Evolutionary conservation across 495 filamentous ascomycete species (phyloP).

Genomic region (Neurospora sp.): DNA sequence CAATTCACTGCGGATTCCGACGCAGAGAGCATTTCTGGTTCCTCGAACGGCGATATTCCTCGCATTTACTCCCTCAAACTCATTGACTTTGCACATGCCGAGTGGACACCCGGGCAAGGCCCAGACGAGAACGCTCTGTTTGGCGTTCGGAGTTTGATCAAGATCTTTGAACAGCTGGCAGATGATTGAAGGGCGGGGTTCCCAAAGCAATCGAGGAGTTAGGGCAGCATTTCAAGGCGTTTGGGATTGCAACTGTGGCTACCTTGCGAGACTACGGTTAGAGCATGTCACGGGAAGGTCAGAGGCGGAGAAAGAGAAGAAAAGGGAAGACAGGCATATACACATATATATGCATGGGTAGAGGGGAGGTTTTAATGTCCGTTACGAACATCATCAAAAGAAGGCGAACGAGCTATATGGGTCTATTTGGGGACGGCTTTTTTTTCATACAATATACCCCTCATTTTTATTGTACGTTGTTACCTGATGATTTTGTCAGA

Average conservation of each 20-base stretch:
- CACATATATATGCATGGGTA: not conserved
- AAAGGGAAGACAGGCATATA: not conserved
- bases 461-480: not conserved
- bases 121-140: conserved; percentile 76
- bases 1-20: conserved; percentile 22
- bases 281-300: not conserved
- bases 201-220: not conserved
- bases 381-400: not conserved
- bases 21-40: conserved; percentile 29
- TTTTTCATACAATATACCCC: not conserved
- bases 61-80: conserved; percentile 74
- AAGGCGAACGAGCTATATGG: not conserved
- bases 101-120: conserved; percentile 74
- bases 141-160: conserved; percentile 63
- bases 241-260: not conserved
- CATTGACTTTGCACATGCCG: conserved; percentile 94
- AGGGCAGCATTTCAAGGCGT: not conserved
- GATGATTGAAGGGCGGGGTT: not conserved
- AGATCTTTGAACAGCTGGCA: conserved; percentile 55
- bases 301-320: not conserved
- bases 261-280: not conserved
- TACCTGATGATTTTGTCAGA: not conserved
- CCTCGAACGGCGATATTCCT: conserved; percentile 29
- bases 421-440: not conserved
- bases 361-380: not conserved